Percentiles rank a stretch among this genome's conserved stretches.
phyloP scores from a whole-genome alignment of 208 protist genomes.

The Balamuthia mandrillaris region DNA sequence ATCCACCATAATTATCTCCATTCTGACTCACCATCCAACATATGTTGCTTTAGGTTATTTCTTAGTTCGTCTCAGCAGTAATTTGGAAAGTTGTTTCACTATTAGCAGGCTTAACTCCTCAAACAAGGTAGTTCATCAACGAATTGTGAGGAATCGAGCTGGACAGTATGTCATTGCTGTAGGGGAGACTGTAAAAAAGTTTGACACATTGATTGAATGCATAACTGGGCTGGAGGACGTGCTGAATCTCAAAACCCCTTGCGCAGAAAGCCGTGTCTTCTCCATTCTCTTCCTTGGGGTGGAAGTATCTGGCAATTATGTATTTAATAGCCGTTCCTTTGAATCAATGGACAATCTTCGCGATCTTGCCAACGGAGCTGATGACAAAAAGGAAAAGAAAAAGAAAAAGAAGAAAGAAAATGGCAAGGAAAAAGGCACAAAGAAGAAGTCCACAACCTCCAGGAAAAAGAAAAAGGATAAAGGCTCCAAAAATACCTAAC shows the following conservation, averaged over 20 bases:
- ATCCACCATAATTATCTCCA: not conserved
- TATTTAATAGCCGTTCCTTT: not conserved
- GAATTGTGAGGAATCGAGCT: not conserved
- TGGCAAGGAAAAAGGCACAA: not conserved
- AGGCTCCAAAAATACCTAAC: not conserved
- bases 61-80: not conserved
- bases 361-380: not conserved
- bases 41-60: not conserved
- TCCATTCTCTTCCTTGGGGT: not conserved
- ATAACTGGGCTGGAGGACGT: not conserved
- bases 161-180: not conserved
- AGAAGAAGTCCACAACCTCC: not conserved
- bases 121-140: constrained; percentile 16
- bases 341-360: not conserved
- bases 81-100: constrained; percentile 5
- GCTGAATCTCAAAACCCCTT: not conserved
- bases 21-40: not conserved
- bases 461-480: not conserved
- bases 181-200: not conserved
- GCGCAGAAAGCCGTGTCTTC: not conserved
- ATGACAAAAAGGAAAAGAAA: not conserved
- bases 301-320: no score
- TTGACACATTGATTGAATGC: not conserved
- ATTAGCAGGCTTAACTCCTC: not conserved
- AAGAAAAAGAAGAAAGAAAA: not conserved